Conservation (phyloP, 1,139 yeast genomes). For the Suhomyces ambrosiae region DNA sequence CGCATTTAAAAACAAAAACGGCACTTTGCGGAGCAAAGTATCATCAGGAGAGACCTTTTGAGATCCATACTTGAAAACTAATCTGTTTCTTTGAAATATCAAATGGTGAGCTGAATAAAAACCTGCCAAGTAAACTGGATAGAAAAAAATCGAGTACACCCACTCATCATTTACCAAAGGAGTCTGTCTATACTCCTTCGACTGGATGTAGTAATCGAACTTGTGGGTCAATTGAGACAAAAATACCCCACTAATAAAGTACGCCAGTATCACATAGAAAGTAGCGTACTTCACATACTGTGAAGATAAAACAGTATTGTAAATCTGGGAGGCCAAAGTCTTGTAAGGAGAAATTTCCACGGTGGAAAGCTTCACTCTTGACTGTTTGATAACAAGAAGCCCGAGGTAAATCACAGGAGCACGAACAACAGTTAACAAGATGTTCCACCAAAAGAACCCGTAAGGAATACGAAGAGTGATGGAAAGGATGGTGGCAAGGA, state of each 20-base stretch:
- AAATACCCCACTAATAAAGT: constrained; percentile 34
- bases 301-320: constrained; percentile 47
- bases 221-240: constrained; percentile 29
- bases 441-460: constrained; percentile 35
- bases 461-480: constrained; percentile 31
- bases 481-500: constrained; percentile 31
- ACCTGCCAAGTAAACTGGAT: constrained; percentile 40
- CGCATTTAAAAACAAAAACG: constrained; percentile 40
- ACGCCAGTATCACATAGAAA: constrained; percentile 44
- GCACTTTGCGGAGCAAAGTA: constrained; percentile 35
- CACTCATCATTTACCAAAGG: constrained; percentile 65
- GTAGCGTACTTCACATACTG: constrained; percentile 38
- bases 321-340: constrained; percentile 50
- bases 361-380: constrained; percentile 52
- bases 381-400: constrained; percentile 42
- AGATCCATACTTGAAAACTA: constrained; percentile 52
- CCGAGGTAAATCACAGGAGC: constrained; percentile 37
- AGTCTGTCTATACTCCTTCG: constrained; percentile 52
- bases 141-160: constrained; percentile 52
- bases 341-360: constrained; percentile 54
- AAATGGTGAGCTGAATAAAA: constrained; percentile 58
- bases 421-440: constrained; percentile 29
- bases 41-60: constrained; percentile 44
- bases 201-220: constrained; percentile 35
- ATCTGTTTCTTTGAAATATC: constrained; percentile 60